A percentile compares a stretch with the other conserved stretches of the same genome.
Conservation (phyloP, 805 yeast genomes). For the Candida ulmi region DNA sequence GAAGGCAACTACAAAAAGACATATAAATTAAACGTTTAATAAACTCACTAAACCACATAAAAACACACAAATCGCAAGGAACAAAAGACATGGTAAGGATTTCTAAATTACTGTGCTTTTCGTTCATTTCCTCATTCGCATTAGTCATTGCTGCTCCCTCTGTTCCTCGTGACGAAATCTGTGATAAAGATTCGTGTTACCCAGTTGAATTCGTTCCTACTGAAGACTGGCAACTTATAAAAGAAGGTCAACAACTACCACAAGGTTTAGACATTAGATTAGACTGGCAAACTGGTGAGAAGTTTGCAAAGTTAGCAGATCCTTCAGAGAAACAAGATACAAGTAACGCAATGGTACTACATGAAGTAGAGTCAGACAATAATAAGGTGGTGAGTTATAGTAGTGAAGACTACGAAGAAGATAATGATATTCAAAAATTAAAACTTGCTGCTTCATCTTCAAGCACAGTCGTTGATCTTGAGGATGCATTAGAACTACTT, state of each 20-base stretch:
- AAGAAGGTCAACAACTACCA: constrained; percentile 72
- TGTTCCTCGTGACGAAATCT: constrained; percentile 23
- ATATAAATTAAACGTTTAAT: no score
- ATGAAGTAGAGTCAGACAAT: constrained; percentile 11
- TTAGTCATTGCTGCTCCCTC: constrained; percentile 2
- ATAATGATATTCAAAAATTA: constrained; percentile 11
- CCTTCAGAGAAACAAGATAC: constrained; percentile 3
- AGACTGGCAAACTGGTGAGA: constrained; percentile 64
- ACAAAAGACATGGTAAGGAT: neutral
- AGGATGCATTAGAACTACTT: constrained; percentile 13
- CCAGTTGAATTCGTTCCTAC: constrained; percentile 60
- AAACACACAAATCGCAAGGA: no score
- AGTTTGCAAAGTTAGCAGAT: constrained; percentile 58
- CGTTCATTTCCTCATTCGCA: neutral
- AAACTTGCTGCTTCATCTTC: constrained; percentile 20
- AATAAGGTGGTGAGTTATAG: constrained; percentile 10
- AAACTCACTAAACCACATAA: no score
- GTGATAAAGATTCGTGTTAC: constrained; percentile 52
- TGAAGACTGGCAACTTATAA: constrained; percentile 61
- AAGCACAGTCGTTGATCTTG: constrained; percentile 13
- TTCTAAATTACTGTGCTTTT: neutral
- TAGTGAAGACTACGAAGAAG: constrained; percentile 16
- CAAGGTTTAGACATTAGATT: constrained; percentile 65
- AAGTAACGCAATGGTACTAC: constrained; percentile 3
- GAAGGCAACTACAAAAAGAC: no score